Evolutionary conservation across 805 yeast species (phyloP), one percentile per base, ranked within the genome.

Genomic region (Candida jianshihensis): DNA sequence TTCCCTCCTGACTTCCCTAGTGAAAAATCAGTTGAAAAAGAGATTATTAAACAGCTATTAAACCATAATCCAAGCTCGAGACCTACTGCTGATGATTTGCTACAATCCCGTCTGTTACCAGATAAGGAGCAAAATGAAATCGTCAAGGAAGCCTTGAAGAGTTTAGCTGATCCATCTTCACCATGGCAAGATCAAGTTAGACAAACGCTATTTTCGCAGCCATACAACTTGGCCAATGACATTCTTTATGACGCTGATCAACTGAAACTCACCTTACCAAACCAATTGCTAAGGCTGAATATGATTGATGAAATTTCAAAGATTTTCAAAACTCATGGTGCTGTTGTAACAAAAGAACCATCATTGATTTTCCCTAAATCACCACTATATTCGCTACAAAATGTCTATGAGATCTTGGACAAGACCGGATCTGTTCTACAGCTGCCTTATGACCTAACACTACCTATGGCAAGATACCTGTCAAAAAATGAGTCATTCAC

Each of bases 121-220:
- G 84, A 86, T 0, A 87, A 85, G 39, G 90, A 87, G 44, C 94
- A 88, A 49, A 97, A 92, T 52, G 85, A 84, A 51, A 73, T 87
- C 10, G 83, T 92, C 40, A 82, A 85, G 51, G 95, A 88, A 51
- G 96, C 96, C 0, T 64, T 92, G 44, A 77, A 79, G 45, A 84
- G 88, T 20, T 60, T 92, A 39, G 82, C 95, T 0, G 89, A 88
- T 55, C 90, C 96, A 0, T 78, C 92, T 1, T 85, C 96, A 0
- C 89, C 95, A 1, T 88, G 96, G 94, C 92, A 89, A 46, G 85
- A 79, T 44, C 95, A 88, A 56, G 96, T 92, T 0, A 72, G 96
- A 51, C 83, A 81, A 36, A 82, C 92, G 0, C 61, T 92, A 25
- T 92, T 92, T 57, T 70, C 83, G 13, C 94, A 86, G 48, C 88